Conservation (phyloP, 2,329 filamentous ascomycete species). For the Cladophialophora bantiana region DNA sequence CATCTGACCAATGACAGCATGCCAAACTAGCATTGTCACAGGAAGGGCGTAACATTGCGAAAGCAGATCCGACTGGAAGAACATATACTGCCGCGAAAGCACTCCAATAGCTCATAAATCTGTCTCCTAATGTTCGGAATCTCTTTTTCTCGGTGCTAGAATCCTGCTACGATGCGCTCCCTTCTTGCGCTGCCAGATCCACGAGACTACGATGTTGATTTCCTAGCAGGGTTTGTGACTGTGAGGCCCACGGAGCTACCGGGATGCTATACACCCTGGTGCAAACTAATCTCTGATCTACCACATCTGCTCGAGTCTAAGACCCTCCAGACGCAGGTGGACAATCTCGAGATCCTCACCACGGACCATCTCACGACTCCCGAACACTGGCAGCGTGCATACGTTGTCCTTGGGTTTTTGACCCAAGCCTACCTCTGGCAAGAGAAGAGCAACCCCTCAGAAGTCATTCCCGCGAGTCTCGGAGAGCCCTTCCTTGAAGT, state of each 20-base stretch:
- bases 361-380: constrained; percentile 8
- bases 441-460: constrained; percentile 11
- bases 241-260: constrained; percentile 2
- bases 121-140: not conserved
- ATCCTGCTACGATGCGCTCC: constrained; percentile 9
- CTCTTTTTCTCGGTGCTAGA: not conserved
- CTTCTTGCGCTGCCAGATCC: constrained; percentile 9
- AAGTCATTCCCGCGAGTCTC: constrained; percentile 20
- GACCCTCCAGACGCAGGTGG: constrained; percentile 3
- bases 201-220: constrained; percentile 23
- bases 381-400: constrained; percentile 28
- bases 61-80: not conserved
- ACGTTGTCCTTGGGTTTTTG: constrained; percentile 25
- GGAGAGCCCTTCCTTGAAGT: constrained; percentile 25
- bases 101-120: constrained; percentile 1
- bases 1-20: constrained; percentile 10
- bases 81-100: not conserved
- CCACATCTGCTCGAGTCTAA: constrained; percentile 17
- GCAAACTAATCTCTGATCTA: constrained; percentile 15
- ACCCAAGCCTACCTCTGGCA: constrained; percentile 27
- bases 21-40: constrained; percentile 11
- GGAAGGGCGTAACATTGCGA: constrained; percentile 9
- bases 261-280: constrained; percentile 28
- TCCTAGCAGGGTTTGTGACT: constrained; percentile 21
- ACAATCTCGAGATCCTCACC: constrained; percentile 11